A percentile compares a stretch with the other conserved stretches of the same genome.
Conservation (phyloP, 345 rosid genomes). For the Eutrema yunnanense region DNA sequence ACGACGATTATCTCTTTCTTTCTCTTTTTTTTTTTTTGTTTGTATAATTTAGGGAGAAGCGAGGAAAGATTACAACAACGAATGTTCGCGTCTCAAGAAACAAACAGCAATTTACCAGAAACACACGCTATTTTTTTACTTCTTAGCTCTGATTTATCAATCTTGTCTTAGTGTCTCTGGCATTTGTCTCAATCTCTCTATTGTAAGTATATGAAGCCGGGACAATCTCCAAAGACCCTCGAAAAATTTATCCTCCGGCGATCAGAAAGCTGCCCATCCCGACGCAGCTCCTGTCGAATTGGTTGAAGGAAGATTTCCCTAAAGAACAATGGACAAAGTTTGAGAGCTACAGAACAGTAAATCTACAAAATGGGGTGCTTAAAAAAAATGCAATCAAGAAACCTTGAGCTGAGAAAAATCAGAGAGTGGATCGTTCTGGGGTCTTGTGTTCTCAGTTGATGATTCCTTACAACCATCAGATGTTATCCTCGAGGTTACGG, state of each 20-base stretch:
- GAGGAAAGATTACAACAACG: background rate
- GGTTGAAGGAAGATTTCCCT: slow-evolving; percentile 66
- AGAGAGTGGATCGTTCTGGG: slow-evolving; percentile 47
- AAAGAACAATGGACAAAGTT: slow-evolving; percentile 22
- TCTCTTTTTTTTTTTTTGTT: background rate
- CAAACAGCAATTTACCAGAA: background rate
- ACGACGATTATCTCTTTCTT: background rate
- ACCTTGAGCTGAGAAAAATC: slow-evolving; percentile 79
- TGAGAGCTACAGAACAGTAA: background rate
- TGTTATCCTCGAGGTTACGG: slow-evolving; percentile 43
- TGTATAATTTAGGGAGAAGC: background rate
- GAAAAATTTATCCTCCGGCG: slow-evolving; percentile 62
- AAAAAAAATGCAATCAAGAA: background rate
- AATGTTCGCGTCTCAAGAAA: background rate
- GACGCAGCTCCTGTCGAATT: slow-evolving; percentile 56
- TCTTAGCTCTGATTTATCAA: background rate
- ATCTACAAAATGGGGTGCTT: background rate
- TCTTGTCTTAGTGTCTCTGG: slow-evolving; percentile 1
- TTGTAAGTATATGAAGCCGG: background rate
- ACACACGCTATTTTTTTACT: background rate
- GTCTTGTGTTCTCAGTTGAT: slow-evolving; percentile 34
- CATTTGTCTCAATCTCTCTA: slow-evolving; percentile 6
- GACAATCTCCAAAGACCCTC: slow-evolving; percentile 40
- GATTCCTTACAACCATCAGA: slow-evolving; percentile 26
- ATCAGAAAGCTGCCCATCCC: slow-evolving; percentile 88